These are phyloP conservation scores for Taxillus chinensis DNA, from an alignment of 164 flowering plant species.

Conservation along the genomic window DNA sequence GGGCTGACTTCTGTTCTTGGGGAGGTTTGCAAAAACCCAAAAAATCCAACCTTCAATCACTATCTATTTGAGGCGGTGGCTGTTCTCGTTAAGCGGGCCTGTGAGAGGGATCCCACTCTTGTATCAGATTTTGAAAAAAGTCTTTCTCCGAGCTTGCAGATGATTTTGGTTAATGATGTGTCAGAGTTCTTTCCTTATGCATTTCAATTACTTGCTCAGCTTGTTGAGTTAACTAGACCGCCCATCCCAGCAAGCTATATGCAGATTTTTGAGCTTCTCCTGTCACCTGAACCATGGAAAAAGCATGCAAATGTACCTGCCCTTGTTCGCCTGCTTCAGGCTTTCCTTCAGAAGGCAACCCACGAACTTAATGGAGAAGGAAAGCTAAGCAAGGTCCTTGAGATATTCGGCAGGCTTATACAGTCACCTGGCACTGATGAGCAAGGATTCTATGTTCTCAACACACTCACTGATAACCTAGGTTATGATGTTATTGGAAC, in stretches of 20 bases:
- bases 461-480: constrained; percentile 78
- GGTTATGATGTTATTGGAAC: constrained; percentile 57
- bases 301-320: constrained; percentile 81
- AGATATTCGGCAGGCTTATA: constrained; percentile 65
- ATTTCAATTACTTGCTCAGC: constrained; percentile 87
- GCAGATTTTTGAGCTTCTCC: constrained; percentile 62
- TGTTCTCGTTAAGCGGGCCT: constrained; percentile 62
- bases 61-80: constrained; percentile 88
- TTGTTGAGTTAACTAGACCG: constrained; percentile 69
- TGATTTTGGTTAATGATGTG: constrained; percentile 55
- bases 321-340: constrained; percentile 84
- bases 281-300: constrained; percentile 70
- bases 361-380: constrained; percentile 62
- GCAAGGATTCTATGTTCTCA: constrained; percentile 87
- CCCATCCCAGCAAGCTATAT: constrained; percentile 62
- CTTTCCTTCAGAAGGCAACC: constrained; percentile 88
- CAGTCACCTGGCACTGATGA: constrained; percentile 56
- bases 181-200: constrained; percentile 92
- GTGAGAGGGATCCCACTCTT: constrained; percentile 61
- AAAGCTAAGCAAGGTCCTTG: constrained; percentile 58
- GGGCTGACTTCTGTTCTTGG: constrained; percentile 53
- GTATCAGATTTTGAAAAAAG: constrained; percentile 57
- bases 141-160: constrained; percentile 63
- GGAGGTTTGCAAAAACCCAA: constrained; percentile 80
- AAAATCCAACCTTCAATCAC: constrained; percentile 79